Evolutionary conservation across 139 green algal species (phyloP), one percentile per base, ranked within the genome.

Genomic region (Chlamydomonas urium): DNA sequence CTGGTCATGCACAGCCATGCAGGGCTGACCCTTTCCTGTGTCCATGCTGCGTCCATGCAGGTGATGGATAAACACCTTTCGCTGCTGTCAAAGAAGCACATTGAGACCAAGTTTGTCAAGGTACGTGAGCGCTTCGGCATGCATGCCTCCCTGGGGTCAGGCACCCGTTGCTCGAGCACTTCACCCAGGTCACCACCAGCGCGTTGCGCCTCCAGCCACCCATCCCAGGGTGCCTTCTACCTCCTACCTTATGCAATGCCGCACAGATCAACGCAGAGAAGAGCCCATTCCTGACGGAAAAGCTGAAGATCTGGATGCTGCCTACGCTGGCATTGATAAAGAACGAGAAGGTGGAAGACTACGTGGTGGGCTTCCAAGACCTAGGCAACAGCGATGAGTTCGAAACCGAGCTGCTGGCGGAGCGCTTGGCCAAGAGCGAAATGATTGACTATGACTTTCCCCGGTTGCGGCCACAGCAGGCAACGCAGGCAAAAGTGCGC

Each of bases 241-340:
- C 10, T 63, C n/a, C 53, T 21, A 36, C n/a, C 53, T 63, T 63
- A 17, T 26, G 53, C 62, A n/a, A n/a, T n/a, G n/a, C n/a, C 42
- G 10, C 42, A 53, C 86, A 92, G 83, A 91, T 99, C 57, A 83
- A 98, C 77, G 94, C 94, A 42, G 94, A 99, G 81, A 98, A 98
- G 86, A 83, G 82, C 36, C 93, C 93, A 14, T 97, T 92, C 77
- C 75, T 98, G 23, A 91, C 85, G 31, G 93, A 96, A 23, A 82
- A 81, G 65, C 70, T 96, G 6, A 92, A 91, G 58, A 88, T 98
- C 21, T 96, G 89, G 86, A 96, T 98, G 91, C 84, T 98, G 47
- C 93, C 93, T 34, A 98, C 93, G 0, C 68, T 98, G 35, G 91
- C 91, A 3, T 58, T 98, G 10, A 88, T 98, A 47, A 91, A 89